phyloP scores from a whole-genome alignment of 768 basidiomycete species.

The Tylopilus balloui region DNA sequence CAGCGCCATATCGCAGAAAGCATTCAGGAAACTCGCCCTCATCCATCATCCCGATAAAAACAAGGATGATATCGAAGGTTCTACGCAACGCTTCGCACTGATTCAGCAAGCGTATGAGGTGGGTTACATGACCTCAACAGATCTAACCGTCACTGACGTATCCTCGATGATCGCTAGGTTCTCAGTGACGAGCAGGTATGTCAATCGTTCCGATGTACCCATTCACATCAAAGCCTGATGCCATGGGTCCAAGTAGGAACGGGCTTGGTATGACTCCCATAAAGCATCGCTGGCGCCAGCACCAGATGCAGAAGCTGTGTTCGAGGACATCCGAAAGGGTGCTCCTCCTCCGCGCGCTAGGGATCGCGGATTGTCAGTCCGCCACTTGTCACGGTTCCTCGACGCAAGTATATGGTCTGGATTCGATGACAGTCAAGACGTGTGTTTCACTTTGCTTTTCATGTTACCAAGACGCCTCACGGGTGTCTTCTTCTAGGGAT shows the following conservation, averaged over 20 bases:
- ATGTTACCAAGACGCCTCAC: background rate
- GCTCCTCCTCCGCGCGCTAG: constrained; percentile 46
- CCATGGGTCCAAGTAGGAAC: constrained; percentile 61
- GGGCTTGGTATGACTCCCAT: constrained; percentile 98
- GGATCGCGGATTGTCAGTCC: constrained; percentile 74
- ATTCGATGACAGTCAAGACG: constrained; percentile 60
- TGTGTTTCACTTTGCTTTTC: constrained; percentile 32
- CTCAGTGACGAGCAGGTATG: constrained; percentile 92
- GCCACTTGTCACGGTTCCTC: constrained; percentile 83
- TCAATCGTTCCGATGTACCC: constrained; percentile 2
- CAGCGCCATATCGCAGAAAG: constrained; percentile 46
- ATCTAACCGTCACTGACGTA: background rate
- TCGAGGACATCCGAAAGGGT: constrained; percentile 80
- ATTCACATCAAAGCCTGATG: constrained; percentile 11
- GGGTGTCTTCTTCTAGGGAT: constrained; percentile 51
- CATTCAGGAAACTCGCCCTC: constrained; percentile 81
- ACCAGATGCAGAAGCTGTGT: constrained; percentile 78
- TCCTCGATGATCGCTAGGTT: constrained; percentile 48
- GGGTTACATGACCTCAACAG: constrained; percentile 11
- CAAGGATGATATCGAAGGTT: constrained; percentile 71
- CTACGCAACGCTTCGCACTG: constrained; percentile 81
- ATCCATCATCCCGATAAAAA: constrained; percentile 91
- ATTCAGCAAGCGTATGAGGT: constrained; percentile 97
- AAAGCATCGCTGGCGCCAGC: constrained; percentile 74
- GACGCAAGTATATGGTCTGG: constrained; percentile 63